Evolutionary conservation across 306 rosid species (phyloP).

Genomic region (Arachis hypogaea): DNA sequence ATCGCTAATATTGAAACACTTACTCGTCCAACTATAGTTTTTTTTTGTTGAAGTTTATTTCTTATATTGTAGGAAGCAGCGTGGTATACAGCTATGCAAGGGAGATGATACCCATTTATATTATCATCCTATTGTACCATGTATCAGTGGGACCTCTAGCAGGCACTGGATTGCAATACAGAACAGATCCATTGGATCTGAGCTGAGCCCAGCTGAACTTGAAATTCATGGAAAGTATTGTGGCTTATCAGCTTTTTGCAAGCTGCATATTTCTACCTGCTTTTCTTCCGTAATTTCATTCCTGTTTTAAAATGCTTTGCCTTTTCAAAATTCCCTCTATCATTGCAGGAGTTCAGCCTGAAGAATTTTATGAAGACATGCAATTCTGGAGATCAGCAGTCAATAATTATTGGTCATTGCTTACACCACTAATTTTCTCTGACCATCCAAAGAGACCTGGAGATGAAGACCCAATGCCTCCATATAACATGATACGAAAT

Average conservation of each 20-base stretch:
- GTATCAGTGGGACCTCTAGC: slow-evolving; percentile 84
- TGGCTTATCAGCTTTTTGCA: slow-evolving; percentile 25
- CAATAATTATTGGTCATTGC: slow-evolving; percentile 88
- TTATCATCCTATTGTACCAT: slow-evolving; percentile 77
- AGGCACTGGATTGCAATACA: slow-evolving; percentile 88
- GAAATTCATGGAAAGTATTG: slow-evolving; percentile 90
- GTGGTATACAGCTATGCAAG: slow-evolving; percentile 67
- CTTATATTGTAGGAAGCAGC: slow-evolving; percentile 63
- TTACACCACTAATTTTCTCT: slow-evolving; percentile 95
- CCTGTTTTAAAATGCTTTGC: slow-evolving; percentile 25
- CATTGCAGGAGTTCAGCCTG: slow-evolving; percentile 82
- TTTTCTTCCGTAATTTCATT: slow-evolving; percentile 18
- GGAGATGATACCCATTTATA: slow-evolving; percentile 62
- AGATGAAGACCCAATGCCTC: slow-evolving; percentile 98
- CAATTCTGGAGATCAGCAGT: slow-evolving; percentile 79
- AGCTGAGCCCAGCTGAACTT: slow-evolving; percentile 67
- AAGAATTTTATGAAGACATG: slow-evolving; percentile 78
- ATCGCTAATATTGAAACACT: slow-evolving; percentile 19
- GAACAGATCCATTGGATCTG: slow-evolving; percentile 72
- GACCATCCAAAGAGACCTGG: slow-evolving; percentile 99
- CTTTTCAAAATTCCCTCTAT: slow-evolving; percentile 44
- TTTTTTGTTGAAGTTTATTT: slow-evolving; percentile 31
- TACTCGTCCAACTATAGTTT: slow-evolving; percentile 25
- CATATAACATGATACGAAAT: slow-evolving; percentile 95
- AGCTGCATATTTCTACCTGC: slow-evolving; percentile 16